phyloP scores from a whole-genome alignment of 768 basidiomycete genomes.

The Tremella yokohamensis region DNA sequence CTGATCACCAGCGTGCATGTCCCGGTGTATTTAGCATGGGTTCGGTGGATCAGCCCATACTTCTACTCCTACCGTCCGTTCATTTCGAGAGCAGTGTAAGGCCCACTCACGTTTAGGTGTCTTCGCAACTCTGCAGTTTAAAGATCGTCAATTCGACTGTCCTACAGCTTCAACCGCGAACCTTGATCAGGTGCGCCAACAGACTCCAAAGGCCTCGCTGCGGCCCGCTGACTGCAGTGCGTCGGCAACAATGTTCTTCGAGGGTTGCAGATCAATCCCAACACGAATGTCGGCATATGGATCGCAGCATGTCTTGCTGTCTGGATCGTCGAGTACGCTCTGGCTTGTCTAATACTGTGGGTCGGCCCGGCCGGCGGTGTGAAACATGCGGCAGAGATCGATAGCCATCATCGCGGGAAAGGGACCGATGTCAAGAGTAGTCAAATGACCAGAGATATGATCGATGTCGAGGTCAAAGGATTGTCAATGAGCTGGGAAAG shows the following conservation, averaged over 20 bases:
- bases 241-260: slow-evolving; percentile 53
- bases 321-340: slow-evolving; percentile 41
- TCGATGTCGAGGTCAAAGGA: slow-evolving; percentile 48
- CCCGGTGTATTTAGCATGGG: slow-evolving; percentile 52
- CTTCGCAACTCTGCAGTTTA: slow-evolving; percentile 53
- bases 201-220: background rate
- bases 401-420: slow-evolving; percentile 38
- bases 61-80: slow-evolving; percentile 52
- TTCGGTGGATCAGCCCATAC: slow-evolving; percentile 53
- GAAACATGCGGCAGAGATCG: slow-evolving; percentile 45
- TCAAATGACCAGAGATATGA: slow-evolving; percentile 42
- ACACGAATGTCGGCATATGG: slow-evolving; percentile 37
- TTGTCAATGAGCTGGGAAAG: slow-evolving; percentile 31
- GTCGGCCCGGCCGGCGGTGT: slow-evolving; percentile 28
- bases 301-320: slow-evolving; percentile 46
- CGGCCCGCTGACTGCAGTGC: slow-evolving; percentile 37
- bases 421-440: slow-evolving; percentile 37
- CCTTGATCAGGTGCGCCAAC: slow-evolving; percentile 19
- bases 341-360: slow-evolving; percentile 49
- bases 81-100: background rate
- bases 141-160: slow-evolving; percentile 47
- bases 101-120: slow-evolving; percentile 26
- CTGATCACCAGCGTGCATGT: slow-evolving; percentile 28
- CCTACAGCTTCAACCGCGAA: slow-evolving; percentile 35
- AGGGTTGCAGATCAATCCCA: slow-evolving; percentile 47